Evolutionary conservation across 352 stramenopile genomes (phyloP).

Genomic region (Halophytophthora polymorphica): DNA sequence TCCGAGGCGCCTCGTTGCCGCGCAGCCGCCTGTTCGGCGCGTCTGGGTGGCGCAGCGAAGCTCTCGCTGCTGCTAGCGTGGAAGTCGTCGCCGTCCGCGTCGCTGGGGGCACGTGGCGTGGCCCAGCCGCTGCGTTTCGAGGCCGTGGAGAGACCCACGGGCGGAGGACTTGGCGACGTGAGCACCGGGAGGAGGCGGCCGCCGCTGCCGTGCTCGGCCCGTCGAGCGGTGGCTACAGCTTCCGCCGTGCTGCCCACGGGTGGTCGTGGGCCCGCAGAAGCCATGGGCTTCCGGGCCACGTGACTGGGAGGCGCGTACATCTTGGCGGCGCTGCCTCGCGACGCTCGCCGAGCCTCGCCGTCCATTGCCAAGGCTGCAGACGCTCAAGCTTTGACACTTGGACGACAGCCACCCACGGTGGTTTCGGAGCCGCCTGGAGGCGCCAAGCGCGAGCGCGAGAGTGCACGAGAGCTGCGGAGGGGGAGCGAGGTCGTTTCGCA

Average conservation of each 20-base stretch:
- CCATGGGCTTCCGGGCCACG: conserved; percentile 13
- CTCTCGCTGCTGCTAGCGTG: conserved; percentile 9
- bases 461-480: too few relatives aligned
- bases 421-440: too few relatives aligned
- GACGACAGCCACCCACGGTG: too few relatives aligned
- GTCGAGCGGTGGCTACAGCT: conserved; percentile 22
- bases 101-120: conserved; percentile 27
- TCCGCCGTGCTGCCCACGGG: conserved; percentile 14
- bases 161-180: conserved; percentile 9
- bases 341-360: conserved; percentile 7
- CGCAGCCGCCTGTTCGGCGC: conserved; percentile 2
- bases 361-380: neutral
- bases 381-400: neutral
- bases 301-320: conserved; percentile 22
- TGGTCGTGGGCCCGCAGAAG: conserved; percentile 24
- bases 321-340: conserved; percentile 12
- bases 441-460: too few relatives aligned
- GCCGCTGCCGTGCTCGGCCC: conserved; percentile 14
- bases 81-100: conserved; percentile 9
- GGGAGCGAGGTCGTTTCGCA: too few relatives aligned
- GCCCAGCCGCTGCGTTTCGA: conserved; percentile 50
- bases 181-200: conserved; percentile 40
- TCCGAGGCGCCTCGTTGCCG: conserved; percentile 7
- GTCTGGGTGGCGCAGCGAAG: conserved; percentile 14
- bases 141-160: conserved; percentile 18